Percentiles rank a stretch among this genome's conserved stretches.
Conservation (phyloP, 805 yeast genomes). For the Torulaspora quercuum region DNA sequence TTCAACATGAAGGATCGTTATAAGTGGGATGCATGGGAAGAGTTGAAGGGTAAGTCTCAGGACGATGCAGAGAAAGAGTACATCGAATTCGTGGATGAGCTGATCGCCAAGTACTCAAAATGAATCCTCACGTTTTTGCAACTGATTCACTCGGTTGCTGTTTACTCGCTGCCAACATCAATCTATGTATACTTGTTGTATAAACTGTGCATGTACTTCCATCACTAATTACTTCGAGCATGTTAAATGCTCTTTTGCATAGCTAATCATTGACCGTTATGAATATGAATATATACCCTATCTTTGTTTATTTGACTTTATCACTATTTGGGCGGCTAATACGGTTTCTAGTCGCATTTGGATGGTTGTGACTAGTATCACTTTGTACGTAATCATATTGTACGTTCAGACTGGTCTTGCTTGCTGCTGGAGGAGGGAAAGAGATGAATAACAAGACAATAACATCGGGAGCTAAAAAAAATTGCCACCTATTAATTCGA, state of each 20-base stretch:
- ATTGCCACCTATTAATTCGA: conserved; percentile 3
- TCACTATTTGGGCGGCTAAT: conserved; percentile 7
- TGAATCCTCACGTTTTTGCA: background rate
- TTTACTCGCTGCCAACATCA: background rate
- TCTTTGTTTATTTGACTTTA: no score
- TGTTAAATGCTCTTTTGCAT: no score
- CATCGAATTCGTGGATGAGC: conserved; percentile 63
- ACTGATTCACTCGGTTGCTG: background rate
- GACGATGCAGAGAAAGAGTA: conserved; percentile 87
- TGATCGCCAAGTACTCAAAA: conserved; percentile 48
- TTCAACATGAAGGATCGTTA: conserved; percentile 93
- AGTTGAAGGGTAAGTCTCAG: conserved; percentile 76
- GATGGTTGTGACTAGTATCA: background rate
- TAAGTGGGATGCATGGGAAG: conserved; percentile 98
- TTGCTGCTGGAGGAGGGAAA: background rate
- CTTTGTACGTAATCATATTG: background rate
- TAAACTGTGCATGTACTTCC: background rate
- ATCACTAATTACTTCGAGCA: no score
- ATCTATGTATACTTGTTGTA: conserved; percentile 1
- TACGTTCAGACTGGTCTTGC: background rate
- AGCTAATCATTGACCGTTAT: no score
- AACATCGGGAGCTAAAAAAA: background rate
- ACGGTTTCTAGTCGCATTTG: no score
- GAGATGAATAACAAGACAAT: no score
- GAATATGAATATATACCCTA: no score